Conservation (phyloP, 805 yeast genomes). For the Lipomyces yamadae region DNA sequence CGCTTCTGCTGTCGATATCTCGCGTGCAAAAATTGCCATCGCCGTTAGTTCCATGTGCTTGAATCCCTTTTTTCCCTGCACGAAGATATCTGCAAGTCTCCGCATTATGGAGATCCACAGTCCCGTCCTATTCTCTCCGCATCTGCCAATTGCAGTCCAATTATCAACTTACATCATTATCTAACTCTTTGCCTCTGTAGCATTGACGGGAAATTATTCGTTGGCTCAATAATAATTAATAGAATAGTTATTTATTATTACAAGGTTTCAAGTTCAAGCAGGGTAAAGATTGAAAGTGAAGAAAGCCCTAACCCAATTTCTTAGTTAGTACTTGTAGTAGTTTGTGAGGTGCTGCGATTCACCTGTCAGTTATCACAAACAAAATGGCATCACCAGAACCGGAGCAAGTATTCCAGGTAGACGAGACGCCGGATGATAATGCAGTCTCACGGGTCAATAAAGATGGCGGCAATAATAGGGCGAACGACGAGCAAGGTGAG, state of each 20-base stretch:
- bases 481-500: conserved; percentile 29
- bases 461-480: not conserved
- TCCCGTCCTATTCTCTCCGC: not conserved
- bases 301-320: not conserved
- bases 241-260: no score
- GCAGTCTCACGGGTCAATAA: not conserved
- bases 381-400: conserved; percentile 7
- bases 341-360: no score
- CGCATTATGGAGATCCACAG: not conserved
- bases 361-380: not conserved
- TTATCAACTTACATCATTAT: not conserved
- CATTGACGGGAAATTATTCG: no score
- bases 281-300: not conserved
- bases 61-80: not conserved
- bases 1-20: not conserved
- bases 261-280: not conserved
- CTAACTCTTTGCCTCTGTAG: no score
- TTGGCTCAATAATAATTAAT: no score
- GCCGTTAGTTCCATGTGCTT: not conserved
- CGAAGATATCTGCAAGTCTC: not conserved
- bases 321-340: no score
- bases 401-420: conserved; percentile 10
- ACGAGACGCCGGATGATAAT: conserved; percentile 1
- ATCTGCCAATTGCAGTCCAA: not conserved
- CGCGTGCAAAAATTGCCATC: not conserved